Evolutionary conservation across 2,329 filamentous ascomycete genomes (phyloP), one percentile per base, ranked within the genome.

Genomic region (Paecilomyces dactylethromorphus): DNA sequence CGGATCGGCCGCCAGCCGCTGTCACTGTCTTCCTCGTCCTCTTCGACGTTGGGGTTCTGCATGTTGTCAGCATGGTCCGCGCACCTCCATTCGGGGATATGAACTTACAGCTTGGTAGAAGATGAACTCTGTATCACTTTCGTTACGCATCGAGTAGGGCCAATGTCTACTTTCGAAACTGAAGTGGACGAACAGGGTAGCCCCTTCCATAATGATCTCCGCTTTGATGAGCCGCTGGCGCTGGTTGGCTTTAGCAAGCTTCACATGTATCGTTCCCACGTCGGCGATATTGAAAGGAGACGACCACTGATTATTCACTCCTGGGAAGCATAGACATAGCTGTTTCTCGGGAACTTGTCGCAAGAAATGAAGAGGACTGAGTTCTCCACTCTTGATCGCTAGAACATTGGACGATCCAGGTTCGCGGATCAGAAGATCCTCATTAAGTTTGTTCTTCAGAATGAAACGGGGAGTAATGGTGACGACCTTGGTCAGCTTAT

Each of bases 121-220:
- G 54, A 93, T 88, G 74, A 97, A 97, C 70, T 97, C 94, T 24
- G 89, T 89, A 68, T 97, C 93, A 69, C 93, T 97, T 77, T 97
- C 94, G 70, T 99, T 99, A 64, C 94, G 89, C 87, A 99, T 97
- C 0, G 92, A 97, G 77, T 94, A 99, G 0, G 94, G 94, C 94
- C 94, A 99, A 70, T 96, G 91, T 74, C 94, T 95, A 5, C 85
- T 92, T 77, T 99, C 94, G 65, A 93, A 81, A 69, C 87, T 94
- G 59, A 99, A 83, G 68, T 96, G 91, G 33, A 97, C 74, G 80
- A 97, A 99, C 49, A 99, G 88, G 1, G 93, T 97, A 0, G 93
- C 91, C 62, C 90, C 87, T 72, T 99, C 95, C 83, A 97, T 88
- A 53, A 99, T 80, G 51, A 97, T 85, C 71, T 99, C 94, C 12